A percentile compares a stretch with the other conserved stretches of the same genome.
These are phyloP conservation scores for Jackrogersella multiformis DNA, from an alignment of 495 filamentous ascomycete genomes.

Conservation along the genomic window DNA sequence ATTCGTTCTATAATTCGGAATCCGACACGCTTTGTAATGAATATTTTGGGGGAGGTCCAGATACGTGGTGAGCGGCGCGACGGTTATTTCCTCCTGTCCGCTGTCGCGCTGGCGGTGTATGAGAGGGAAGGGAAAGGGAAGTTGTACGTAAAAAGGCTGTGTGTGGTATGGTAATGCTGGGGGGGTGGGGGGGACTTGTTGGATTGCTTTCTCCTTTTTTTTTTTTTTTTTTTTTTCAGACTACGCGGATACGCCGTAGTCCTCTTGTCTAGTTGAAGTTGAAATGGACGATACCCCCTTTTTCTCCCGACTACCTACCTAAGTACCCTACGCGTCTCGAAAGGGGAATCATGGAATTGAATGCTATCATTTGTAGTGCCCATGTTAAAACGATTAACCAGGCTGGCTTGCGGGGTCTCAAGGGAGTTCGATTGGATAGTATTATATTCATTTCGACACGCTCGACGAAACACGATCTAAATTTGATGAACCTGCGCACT, in stretches of 20 bases:
- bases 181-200: too few relatives aligned
- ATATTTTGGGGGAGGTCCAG: constrained; percentile 13
- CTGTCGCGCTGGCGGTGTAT: constrained; percentile 9
- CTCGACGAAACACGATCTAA: constrained; percentile 1
- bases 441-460: not conserved
- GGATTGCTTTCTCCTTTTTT: not conserved
- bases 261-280: constrained; percentile 41
- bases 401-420: not conserved
- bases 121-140: constrained; percentile 24
- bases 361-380: not conserved
- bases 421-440: not conserved
- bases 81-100: not conserved
- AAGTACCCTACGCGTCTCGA: too few relatives aligned
- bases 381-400: not conserved
- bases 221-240: constrained; percentile 9
- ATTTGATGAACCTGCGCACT: constrained; percentile 9
- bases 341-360: too few relatives aligned
- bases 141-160: constrained; percentile 16
- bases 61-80: constrained; percentile 15
- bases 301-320: constrained; percentile 11
- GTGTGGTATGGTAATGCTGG: constrained; percentile 19
- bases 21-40: constrained; percentile 40
- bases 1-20: constrained; percentile 15
- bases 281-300: constrained; percentile 49
- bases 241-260: constrained; percentile 31